phyloP scores from a whole-genome alignment of 768 basidiomycete species.

The Trametes villosa region DNA sequence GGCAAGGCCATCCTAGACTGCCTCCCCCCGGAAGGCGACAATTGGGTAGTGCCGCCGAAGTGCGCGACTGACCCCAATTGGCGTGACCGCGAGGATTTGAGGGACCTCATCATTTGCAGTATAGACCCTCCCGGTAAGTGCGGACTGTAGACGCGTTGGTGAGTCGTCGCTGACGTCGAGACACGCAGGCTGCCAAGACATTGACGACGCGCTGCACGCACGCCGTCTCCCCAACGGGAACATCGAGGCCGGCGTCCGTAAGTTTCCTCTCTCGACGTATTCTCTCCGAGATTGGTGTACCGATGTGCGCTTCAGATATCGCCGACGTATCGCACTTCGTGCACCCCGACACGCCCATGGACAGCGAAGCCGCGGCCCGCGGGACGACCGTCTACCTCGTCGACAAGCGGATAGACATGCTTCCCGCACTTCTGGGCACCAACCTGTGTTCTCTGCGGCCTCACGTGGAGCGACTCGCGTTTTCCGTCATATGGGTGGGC shows the following conservation, averaged over 20 bases:
- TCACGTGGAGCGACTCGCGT: constrained; percentile 91
- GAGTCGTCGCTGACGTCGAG: constrained; percentile 6
- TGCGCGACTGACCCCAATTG: constrained; percentile 55
- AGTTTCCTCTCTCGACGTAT: constrained; percentile 42
- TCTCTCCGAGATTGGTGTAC: neutral
- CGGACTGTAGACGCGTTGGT: neutral
- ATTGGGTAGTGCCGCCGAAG: constrained; percentile 91
- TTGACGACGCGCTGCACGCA: constrained; percentile 97
- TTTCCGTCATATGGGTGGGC: constrained; percentile 91
- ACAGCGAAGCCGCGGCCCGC: constrained; percentile 91
- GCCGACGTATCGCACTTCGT: constrained; percentile 99
- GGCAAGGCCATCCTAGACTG: constrained; percentile 95
- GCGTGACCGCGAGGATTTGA: constrained; percentile 85
- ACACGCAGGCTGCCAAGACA: constrained; percentile 87
- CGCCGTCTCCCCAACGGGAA: constrained; percentile 86
- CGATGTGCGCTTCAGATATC: constrained; percentile 64
- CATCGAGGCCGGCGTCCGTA: constrained; percentile 97
- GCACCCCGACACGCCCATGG: constrained; percentile 91
- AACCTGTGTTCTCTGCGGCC: constrained; percentile 94
- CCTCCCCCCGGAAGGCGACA: constrained; percentile 85
- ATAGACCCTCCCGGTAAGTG: constrained; percentile 89
- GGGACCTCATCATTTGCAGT: constrained; percentile 87
- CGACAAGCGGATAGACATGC: constrained; percentile 98
- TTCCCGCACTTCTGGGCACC: constrained; percentile 90
- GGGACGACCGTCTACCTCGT: constrained; percentile 98